Evolutionary conservation across 305 asterid genomes (phyloP).

Genomic region (Fraxinus sp.): DNA sequence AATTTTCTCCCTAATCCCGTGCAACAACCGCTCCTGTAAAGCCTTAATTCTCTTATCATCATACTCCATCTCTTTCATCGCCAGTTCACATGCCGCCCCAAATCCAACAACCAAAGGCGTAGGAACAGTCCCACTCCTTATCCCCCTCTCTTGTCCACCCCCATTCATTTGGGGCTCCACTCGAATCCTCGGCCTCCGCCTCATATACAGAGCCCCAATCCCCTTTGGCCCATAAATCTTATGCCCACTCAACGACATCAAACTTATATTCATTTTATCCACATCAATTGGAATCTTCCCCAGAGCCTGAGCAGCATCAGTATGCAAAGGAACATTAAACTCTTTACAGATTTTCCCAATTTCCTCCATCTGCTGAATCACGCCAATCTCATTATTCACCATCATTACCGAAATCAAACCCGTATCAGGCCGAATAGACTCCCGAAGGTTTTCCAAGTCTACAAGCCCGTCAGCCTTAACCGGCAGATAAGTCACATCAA

Average conservation of each 20-base stretch:
- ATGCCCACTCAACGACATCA: slow-evolving; percentile 96
- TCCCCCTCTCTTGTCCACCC: slow-evolving; percentile 98
- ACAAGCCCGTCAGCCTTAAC: slow-evolving; percentile 72
- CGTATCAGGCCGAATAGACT: slow-evolving; percentile 74
- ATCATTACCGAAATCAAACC: slow-evolving; percentile 90
- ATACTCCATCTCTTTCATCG: slow-evolving; percentile 90
- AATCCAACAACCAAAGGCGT: slow-evolving; percentile 93
- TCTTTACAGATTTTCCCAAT: slow-evolving; percentile 86
- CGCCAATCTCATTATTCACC: slow-evolving; percentile 98
- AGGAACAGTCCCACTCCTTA: slow-evolving; percentile 94
- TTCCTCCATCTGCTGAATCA: slow-evolving; percentile 80
- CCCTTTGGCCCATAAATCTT: slow-evolving; percentile 96
- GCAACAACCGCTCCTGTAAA: slow-evolving; percentile 67
- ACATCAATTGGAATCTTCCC: slow-evolving; percentile 89
- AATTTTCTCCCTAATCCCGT: slow-evolving; percentile 61
- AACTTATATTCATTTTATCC: slow-evolving; percentile 76
- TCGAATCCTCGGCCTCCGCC: slow-evolving; percentile 87
- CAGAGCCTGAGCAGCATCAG: slow-evolving; percentile 90
- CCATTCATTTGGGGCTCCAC: slow-evolving; percentile 98
- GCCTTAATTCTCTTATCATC: slow-evolving; percentile 64
- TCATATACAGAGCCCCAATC: slow-evolving; percentile 81
- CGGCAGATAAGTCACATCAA: slow-evolving; percentile 78
- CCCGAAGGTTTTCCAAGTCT: slow-evolving; percentile 60
- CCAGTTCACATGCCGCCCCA: slow-evolving; percentile 87
- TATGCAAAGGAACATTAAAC: slow-evolving; percentile 71